A percentile compares a stretch with the other conserved stretches of the same genome.
Evolutionary conservation across 495 filamentous ascomycete genomes (phyloP).

Genomic region (Annulohypoxylon moriforme): DNA sequence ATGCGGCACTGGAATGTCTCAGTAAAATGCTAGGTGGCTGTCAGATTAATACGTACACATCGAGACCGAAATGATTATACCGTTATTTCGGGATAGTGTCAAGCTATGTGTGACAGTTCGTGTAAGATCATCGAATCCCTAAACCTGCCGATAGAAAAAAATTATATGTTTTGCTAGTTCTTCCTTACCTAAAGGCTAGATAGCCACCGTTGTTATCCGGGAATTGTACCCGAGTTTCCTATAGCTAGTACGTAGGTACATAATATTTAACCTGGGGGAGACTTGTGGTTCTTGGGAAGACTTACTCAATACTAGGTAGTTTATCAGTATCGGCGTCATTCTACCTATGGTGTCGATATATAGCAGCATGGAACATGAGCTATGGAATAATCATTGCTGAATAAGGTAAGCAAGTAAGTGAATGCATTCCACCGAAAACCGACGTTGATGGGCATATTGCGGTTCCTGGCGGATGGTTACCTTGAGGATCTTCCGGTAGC

Average conservation of each 20-base stretch:
- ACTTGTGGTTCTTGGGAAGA: background rate
- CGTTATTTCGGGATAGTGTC: no score
- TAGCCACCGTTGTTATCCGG: no score
- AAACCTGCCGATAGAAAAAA: no score
- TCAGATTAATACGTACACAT: background rate
- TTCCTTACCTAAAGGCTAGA: no score
- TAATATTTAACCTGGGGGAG: background rate
- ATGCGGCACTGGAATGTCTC: background rate
- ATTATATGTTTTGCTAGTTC: no score
- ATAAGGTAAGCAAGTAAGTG: constrained; percentile 9
- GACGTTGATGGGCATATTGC: constrained; percentile 1
- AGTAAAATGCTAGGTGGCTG: background rate
- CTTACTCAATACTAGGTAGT: background rate
- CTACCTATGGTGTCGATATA: background rate
- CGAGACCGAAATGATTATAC: background rate
- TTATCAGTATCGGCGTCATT: background rate
- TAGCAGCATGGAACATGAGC: background rate
- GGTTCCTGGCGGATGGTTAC: constrained; percentile 5
- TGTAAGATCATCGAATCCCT: no score
- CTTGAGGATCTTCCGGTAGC: background rate
- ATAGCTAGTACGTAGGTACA: no score
- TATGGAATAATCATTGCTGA: constrained; percentile 35
- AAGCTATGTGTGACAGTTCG: no score
- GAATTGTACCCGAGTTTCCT: no score
- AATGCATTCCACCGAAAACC: background rate